Evolutionary conservation across 371 early-diverging fungal species (phyloP), one percentile per base, ranked within the genome.

Genomic region (Ordospora colligata): DNA sequence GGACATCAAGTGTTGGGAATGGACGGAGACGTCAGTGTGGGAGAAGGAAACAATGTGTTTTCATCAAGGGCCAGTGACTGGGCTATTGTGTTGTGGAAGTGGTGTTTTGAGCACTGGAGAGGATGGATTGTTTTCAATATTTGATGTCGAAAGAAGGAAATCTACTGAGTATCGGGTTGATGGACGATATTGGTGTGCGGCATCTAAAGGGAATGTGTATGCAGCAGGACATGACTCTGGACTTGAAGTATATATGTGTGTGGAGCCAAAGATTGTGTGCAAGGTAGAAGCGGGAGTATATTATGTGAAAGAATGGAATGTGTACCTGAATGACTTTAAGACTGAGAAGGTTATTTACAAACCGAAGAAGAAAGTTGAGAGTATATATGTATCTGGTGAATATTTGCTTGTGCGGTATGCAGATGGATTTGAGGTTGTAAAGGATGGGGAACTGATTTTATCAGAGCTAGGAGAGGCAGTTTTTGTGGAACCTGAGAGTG

Each of bases 1-100:
- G 72, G 92, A 91, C 78, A 90, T 99, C 37, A 96, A 95, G 82
- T 87, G 96, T 21, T 99, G 97, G 97, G 87, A 95, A 79, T 93
- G 91, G 90, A 91, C 90, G 82, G 93, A 93, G 73, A 89, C 91
- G 47, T 89, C 90, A 79, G 94, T 96, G 11, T 93, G 93, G 92
- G 96, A 96, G 83, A 91, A 93, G 12, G 96, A 95, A 79, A 91
- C 95, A 19, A 92, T 92, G 86, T 90, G 95, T 42, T 94, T 94
- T 10, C 97, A 98, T 83, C 95, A 91, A 85, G 93, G 92, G 88
- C 95, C 94, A 76, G 93, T 98, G 45, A 93, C 92, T 17, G 88
- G 90, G 43, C 93, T 96, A 88, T 93, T 93, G 22, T 53, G 32
- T 51, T 40, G 52, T 73, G 12, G 49, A 12, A 27, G 27, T 0